Conservation (phyloP, 345 rosid species). For the Diplotaxis tenuifolia region DNA sequence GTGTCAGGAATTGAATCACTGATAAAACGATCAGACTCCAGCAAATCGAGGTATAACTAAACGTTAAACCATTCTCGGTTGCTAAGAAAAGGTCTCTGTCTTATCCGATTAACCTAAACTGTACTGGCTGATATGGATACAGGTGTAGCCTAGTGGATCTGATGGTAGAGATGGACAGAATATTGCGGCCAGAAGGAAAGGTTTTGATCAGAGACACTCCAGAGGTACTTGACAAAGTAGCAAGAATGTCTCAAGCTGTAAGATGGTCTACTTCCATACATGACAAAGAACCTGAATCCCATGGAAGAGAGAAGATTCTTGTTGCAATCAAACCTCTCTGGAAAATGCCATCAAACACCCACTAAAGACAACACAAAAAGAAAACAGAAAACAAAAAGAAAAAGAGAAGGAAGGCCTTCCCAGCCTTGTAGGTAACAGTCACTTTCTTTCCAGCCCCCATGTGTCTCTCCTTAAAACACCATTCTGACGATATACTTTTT, state of each 20-base stretch:
- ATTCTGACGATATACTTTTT: conserved; percentile 19
- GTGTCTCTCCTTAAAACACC: conserved; percentile 17
- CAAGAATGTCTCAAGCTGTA: conserved; percentile 60
- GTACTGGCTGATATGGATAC: conserved; percentile 21
- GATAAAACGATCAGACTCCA: conserved; percentile 45
- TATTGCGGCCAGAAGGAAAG: conserved; percentile 84
- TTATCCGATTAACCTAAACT: neutral
- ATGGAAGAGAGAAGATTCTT: conserved; percentile 66
- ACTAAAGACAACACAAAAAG: conserved; percentile 30
- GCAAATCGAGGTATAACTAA: conserved; percentile 52
- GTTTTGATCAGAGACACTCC: conserved; percentile 79
- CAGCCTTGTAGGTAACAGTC: conserved; percentile 45
- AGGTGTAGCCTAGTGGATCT: conserved; percentile 89
- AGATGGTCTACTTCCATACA: conserved; percentile 65
- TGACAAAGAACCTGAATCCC: conserved; percentile 75
- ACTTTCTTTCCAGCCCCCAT: conserved; percentile 22
- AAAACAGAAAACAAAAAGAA: neutral
- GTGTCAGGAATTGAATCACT: conserved; percentile 78
- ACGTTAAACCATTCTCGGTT: neutral
- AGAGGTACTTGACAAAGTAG: conserved; percentile 74
- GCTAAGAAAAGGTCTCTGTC: neutral
- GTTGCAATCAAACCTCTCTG: conserved; percentile 69
- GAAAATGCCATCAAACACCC: conserved; percentile 55
- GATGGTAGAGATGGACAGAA: conserved; percentile 91
- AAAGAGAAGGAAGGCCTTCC: conserved; percentile 16